A percentile compares a stretch with the other conserved stretches of the same genome.
phyloP scores from a whole-genome alignment of 179 eudicot species.

The Amaranthus tricolor region DNA sequence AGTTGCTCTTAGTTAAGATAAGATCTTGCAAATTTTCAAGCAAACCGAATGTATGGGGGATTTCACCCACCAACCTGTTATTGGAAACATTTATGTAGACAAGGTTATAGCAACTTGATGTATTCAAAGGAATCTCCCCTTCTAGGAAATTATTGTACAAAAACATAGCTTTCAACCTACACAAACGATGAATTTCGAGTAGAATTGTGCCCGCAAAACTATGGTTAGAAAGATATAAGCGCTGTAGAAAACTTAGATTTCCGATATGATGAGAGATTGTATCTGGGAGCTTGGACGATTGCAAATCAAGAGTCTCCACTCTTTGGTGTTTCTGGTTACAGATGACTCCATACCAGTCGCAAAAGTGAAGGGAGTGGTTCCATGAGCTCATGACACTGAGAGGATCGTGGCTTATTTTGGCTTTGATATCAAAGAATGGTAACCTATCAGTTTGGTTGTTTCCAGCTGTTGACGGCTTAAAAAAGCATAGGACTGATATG shows the following conservation, averaged over 20 bases:
- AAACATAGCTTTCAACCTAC: conserved; percentile 2
- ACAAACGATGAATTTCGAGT: conserved; percentile 14
- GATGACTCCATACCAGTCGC: conserved; percentile 14
- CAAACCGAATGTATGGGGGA: conserved; percentile 14
- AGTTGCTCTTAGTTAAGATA: background rate
- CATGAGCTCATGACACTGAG: conserved; percentile 11
- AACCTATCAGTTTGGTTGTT: conserved; percentile 2
- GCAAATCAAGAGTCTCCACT: background rate
- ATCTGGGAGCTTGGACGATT: conserved; percentile 8
- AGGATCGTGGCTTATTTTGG: conserved; percentile 12
- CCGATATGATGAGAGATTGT: conserved; percentile 15
- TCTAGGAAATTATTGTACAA: conserved; percentile 5
- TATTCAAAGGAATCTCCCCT: conserved; percentile 16
- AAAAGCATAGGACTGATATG: background rate
- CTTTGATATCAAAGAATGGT: conserved; percentile 17
- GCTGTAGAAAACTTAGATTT: conserved; percentile 4
- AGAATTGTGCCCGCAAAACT: conserved; percentile 14
- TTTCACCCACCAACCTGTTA: conserved; percentile 40
- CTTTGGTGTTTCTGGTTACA: conserved; percentile 11
- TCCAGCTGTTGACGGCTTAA: background rate
- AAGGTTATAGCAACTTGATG: conserved; percentile 16
- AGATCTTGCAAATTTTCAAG: background rate
- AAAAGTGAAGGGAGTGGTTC: conserved; percentile 19
- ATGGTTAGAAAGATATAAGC: conserved; percentile 6
- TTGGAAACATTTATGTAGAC: background rate